Evolutionary conservation across 345 rosid genomes (phyloP), one percentile per base, ranked within the genome.

Genomic region (Hevea brasiliensis): DNA sequence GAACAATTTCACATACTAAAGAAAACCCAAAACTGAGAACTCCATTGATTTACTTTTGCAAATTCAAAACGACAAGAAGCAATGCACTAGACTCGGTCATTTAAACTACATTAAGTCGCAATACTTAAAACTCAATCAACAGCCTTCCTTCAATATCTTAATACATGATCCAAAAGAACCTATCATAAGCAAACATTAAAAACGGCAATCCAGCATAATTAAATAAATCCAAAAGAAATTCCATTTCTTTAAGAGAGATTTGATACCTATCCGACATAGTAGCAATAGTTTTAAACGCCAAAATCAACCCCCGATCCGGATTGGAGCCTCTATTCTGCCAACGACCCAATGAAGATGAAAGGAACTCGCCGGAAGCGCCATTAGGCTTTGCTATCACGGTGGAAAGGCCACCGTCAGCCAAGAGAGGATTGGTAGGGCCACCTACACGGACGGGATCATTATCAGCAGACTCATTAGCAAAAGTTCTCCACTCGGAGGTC

Each of bases 321-420:
- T 95, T 90, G 21, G 96, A 88, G 18, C 97, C 97, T 12, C 99
- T 94, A 79, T 90, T 92, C 92, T 95, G 99, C 99, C 99, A 95
- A 37, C 97, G 87, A 8, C 99, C 96, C 3, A 95, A 85, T 8
- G 98, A 95, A 29, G 94, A 87, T 23, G 99, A 91, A 44, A 95
- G 79, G 76, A 95, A 95, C 51, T 95, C 99, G 0, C 99, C 98
- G 6, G 98, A 88, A 56, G 96, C 85, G 29, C 99, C 99, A 71
- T 89, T 92, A 24, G 98, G 88, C 77, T 92, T 95, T 9, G 99
- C 94, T 77, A 95, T 95, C 27, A 95, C 99, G 70, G 99, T 95
- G 75, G 99, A 85, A n/a, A 95, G 88, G 13, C 96, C 97, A 35
- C 96, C 94, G 70, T 93, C 98, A 0, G 94, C 84, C 41, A 95